Evolutionary conservation across 2,329 filamentous ascomycete genomes (phyloP), one percentile per base, ranked within the genome.

Genomic region (Fusarium incarnatum): DNA sequence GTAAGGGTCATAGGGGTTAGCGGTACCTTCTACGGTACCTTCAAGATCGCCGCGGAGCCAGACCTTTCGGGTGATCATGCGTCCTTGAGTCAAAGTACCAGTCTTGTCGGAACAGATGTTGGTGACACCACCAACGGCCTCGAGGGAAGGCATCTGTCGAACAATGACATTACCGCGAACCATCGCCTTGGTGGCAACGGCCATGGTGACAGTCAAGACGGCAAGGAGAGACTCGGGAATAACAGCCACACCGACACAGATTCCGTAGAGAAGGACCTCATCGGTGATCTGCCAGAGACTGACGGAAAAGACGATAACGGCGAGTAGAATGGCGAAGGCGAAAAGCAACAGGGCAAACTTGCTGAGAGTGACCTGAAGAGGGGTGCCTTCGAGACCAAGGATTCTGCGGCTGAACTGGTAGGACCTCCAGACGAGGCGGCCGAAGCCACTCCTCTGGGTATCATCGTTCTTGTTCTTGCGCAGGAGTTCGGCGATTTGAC

Each of bases 261-360:
- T 88, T 61, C 86, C 87, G 72, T 88, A 89, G 30, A 90, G 85
- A 58, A 90, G 80, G 16, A 89, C 86, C 63, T 90, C 86, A 64
- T 85, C 84, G 42, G 82, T 78, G 46, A 89, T 79, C 2, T 84
- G 50, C 79, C 85, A 90, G 60, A 81, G 80, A 76, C 85, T 88
- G 65, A 84, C 87, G 8, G 84, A 86, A 76, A 91, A 91, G 72
- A 91, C 89, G 54, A 90, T 86, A 62, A 90, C 77, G 52, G 86
- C 87, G 34, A 90, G 82, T 5, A 89, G 73, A 57, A 90, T 82
- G 45, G 88, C 94, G 53, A 94, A 87, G 48, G 85, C 89, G 76
- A 97, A 97, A 4, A 97, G 87, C 6, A 93, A 78, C 45, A 96
- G 89, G 28, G 94, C 94, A 75, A 97, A 91, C 80, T 94, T 94